A percentile compares a stretch with the other conserved stretches of the same genome.
Evolutionary conservation across 306 rosid genomes (phyloP).

Genomic region (Prunus persica): Prunus_persica_NCBIv2 NC_034009.1:33796001-33796500

Average conservation of each 20-base stretch:
- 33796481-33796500: constrained; percentile 34
- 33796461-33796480: constrained; percentile 54
- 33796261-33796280: constrained; percentile 61
- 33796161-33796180: constrained; percentile 49
- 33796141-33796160: constrained; percentile 67
- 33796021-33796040: constrained; percentile 46
- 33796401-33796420: constrained; percentile 47
- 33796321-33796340: constrained; percentile 45
- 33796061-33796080: constrained; percentile 67
- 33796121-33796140: constrained; percentile 42
- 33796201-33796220: constrained; percentile 59
- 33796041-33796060: constrained; percentile 37
- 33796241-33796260: constrained; percentile 54
- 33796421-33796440: constrained; percentile 52
- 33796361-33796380: constrained; percentile 60
- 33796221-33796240: constrained; percentile 54
- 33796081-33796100: constrained; percentile 47
- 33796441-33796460: constrained; percentile 59
- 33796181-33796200: constrained; percentile 64
- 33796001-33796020: constrained; percentile 50
- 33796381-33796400: constrained; percentile 59
- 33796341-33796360: constrained; percentile 38
- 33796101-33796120: constrained; percentile 33
- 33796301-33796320: constrained; percentile 52
- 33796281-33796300: constrained; percentile 73